Evolutionary conservation across 805 yeast species (phyloP).

Genomic region (Candida khao-thaluensis): DNA sequence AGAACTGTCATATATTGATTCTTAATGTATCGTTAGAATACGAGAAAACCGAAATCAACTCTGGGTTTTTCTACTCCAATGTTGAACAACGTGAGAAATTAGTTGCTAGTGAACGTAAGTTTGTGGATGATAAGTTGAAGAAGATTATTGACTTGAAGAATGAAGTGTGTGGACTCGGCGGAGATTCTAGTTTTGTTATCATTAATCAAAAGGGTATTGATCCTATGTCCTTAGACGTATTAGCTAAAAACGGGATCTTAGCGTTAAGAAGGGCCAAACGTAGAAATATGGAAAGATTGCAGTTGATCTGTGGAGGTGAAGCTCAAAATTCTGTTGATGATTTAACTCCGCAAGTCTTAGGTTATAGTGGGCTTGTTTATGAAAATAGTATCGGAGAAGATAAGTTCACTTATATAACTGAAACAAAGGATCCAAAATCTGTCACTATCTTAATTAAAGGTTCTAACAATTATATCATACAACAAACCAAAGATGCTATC

Average conservation of each 20-base stretch:
- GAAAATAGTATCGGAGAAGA: constrained; percentile 97
- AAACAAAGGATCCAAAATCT: constrained; percentile 82
- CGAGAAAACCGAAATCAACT: constrained; percentile 96
- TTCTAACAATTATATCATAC: constrained; percentile 82
- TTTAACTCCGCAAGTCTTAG: constrained; percentile 72
- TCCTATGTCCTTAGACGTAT: constrained; percentile 92
- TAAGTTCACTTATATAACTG: constrained; percentile 93
- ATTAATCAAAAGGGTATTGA: constrained; percentile 98
- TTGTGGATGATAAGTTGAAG: constrained; percentile 89
- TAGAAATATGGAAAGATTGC: constrained; percentile 98
- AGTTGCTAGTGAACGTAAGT: constrained; percentile 88
- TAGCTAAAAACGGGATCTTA: constrained; percentile 88
- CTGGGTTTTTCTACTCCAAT: constrained; percentile 88
- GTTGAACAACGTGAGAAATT: constrained; percentile 96
- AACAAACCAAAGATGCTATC: constrained; percentile 94
- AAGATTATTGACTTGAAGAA: constrained; percentile 92
- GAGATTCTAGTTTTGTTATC: constrained; percentile 80
- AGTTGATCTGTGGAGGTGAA: constrained; percentile 93
- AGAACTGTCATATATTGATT: constrained; percentile 81
- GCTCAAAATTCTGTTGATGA: constrained; percentile 98
- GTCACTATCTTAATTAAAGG: constrained; percentile 93
- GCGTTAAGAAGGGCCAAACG: constrained; percentile 98
- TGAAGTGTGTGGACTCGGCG: constrained; percentile 77
- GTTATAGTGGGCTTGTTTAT: constrained; percentile 85
- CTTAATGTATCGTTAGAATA: constrained; percentile 93